These are phyloP conservation scores for Ampelomyces quisqualis DNA, from an alignment of 2,329 filamentous ascomycete species.

Conservation along the genomic window DNA sequence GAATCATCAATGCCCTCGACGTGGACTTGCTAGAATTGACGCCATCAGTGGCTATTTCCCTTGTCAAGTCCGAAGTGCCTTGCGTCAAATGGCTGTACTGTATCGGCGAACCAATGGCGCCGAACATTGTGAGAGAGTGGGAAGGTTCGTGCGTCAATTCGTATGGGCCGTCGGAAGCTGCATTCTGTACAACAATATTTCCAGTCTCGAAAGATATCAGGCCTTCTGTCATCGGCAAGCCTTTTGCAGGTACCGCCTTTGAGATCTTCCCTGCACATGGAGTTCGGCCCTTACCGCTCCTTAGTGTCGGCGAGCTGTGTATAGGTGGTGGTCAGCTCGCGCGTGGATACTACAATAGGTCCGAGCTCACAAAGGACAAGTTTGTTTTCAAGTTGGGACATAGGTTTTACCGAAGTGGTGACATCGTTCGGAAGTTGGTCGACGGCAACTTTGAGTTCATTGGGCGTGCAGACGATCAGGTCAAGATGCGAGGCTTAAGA, in stretches of 20 bases:
- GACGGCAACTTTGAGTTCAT: constrained; percentile 45
- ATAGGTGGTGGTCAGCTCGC: constrained; percentile 51
- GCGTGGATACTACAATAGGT: constrained; percentile 46
- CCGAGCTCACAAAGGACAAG: constrained; percentile 31
- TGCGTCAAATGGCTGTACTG: constrained; percentile 48
- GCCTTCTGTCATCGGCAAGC: constrained; percentile 46
- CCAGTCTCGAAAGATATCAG: constrained; percentile 32
- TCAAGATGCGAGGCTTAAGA: constrained; percentile 44
- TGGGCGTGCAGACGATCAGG: constrained; percentile 43
- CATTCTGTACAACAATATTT: constrained; percentile 50
- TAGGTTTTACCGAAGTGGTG: constrained; percentile 43
- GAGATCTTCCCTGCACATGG: constrained; percentile 37
- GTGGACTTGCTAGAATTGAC: constrained; percentile 47
- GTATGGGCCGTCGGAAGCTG: constrained; percentile 48
- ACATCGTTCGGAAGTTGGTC: constrained; percentile 42
- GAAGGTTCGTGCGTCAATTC: constrained; percentile 47
- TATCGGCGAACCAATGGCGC: constrained; percentile 48
- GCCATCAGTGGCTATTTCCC: constrained; percentile 45
- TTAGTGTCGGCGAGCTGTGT: constrained; percentile 49
- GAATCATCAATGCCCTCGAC: constrained; percentile 38
- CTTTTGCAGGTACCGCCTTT: constrained; percentile 47
- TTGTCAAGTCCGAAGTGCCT: constrained; percentile 38
- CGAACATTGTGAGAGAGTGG: constrained; percentile 45
- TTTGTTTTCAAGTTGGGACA: constrained; percentile 36
- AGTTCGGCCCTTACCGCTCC: constrained; percentile 38